Percentiles rank a stretch among this genome's conserved stretches.
Conservation (phyloP, 2,329 filamentous ascomycete genomes). For the Coniella vitis region DNA sequence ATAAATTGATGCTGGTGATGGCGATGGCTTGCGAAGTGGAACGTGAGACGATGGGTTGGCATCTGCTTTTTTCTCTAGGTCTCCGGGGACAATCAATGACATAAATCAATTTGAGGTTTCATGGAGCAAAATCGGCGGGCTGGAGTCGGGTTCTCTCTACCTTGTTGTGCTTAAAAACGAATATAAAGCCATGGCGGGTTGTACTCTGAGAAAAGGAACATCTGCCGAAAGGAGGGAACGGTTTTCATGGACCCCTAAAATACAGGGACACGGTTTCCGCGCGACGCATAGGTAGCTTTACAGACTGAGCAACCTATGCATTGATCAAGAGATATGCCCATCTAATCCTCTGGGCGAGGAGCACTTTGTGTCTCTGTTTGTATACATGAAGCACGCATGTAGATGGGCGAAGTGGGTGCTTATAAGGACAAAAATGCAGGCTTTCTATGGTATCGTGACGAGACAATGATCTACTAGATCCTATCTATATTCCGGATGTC, state of each 20-base stretch:
- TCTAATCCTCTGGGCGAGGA: neutral
- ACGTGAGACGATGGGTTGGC: slow-evolving; percentile 1
- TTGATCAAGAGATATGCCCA: slow-evolving; percentile 17
- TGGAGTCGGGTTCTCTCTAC: slow-evolving; percentile 18
- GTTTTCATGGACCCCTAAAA: slow-evolving; percentile 24
- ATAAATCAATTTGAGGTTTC: slow-evolving; percentile 14
- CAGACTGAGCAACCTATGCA: slow-evolving; percentile 25
- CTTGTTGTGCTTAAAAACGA: slow-evolving; percentile 14
- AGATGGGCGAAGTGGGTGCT: too few species aligned
- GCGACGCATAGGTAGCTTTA: slow-evolving; percentile 26
- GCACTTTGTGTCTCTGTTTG: neutral
- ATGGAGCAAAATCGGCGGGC: slow-evolving; percentile 12
- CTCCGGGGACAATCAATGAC: slow-evolving; percentile 5
- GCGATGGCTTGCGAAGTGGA: neutral
- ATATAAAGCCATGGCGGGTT: slow-evolving; percentile 12
- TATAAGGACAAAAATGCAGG: neutral
- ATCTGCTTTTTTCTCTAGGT: slow-evolving; percentile 7
- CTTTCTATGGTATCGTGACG: neutral
- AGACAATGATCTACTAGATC: slow-evolving; percentile 12
- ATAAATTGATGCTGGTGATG: slow-evolving; percentile 43
- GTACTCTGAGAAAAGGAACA: slow-evolving; percentile 9
- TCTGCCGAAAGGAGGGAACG: slow-evolving; percentile 17
- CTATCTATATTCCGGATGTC: neutral
- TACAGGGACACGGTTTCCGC: slow-evolving; percentile 18
- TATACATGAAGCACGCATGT: neutral